A percentile compares a stretch with the other conserved stretches of the same genome.
Evolutionary conservation across 345 rosid species (phyloP).

Genomic region (Conringia planisiliqua): DNA sequence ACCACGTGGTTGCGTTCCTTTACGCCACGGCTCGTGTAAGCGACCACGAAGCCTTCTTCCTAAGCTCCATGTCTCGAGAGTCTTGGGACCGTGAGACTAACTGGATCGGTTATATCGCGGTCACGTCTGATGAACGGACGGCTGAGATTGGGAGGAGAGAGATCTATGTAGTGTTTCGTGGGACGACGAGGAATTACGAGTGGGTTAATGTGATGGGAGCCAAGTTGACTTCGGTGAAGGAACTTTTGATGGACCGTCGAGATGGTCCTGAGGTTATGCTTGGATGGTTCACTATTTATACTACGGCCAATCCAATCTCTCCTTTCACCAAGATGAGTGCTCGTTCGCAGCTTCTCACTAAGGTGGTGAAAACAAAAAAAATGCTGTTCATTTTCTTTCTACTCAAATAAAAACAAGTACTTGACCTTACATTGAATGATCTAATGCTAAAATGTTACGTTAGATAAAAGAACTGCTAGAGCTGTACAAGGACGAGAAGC

Average conservation of each 20-base stretch:
- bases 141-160: slow-evolving; percentile 61
- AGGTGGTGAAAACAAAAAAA: slow-evolving; percentile 4
- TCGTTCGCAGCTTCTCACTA: slow-evolving; percentile 50
- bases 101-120: slow-evolving; percentile 83
- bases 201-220: slow-evolving; percentile 73
- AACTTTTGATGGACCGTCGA: slow-evolving; percentile 14
- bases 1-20: slow-evolving; percentile 52
- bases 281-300: slow-evolving; percentile 80
- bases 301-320: slow-evolving; percentile 52
- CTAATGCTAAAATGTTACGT: not conserved
- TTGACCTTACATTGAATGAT: not conserved
- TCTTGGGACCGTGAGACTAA: slow-evolving; percentile 92
- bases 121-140: slow-evolving; percentile 52
- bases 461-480: slow-evolving; percentile 46
- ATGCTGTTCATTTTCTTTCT: not conserved
- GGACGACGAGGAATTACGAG: slow-evolving; percentile 77
- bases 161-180: slow-evolving; percentile 69
- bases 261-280: slow-evolving; percentile 66
- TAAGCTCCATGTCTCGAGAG: slow-evolving; percentile 66
- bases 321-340: slow-evolving; percentile 57
- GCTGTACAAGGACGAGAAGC: slow-evolving; percentile 48
- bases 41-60: slow-evolving; percentile 53
- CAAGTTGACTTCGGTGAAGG: slow-evolving; percentile 41
- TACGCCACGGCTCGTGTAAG: slow-evolving; percentile 68
- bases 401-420: not conserved